These are phyloP conservation scores for Pleurotus tuoliensis DNA, from an alignment of 768 basidiomycete genomes.

Conservation along the genomic window DNA sequence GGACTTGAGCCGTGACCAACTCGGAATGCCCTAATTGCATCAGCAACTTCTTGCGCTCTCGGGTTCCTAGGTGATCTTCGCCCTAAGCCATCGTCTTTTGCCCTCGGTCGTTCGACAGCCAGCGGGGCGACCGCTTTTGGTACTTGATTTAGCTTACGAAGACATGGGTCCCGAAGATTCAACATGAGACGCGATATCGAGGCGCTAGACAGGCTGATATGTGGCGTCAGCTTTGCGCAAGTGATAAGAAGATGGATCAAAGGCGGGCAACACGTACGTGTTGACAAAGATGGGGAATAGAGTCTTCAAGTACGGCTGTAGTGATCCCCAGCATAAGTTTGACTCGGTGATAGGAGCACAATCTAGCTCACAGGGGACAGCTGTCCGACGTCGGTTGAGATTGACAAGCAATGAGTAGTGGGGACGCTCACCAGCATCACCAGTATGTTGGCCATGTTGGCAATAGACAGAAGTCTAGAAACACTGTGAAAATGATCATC, in stretches of 20 bases:
- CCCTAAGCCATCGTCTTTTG: no score
- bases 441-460: background rate
- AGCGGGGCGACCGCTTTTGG: no score
- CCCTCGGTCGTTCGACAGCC: no score
- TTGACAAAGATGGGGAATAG: background rate
- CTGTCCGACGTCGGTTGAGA: background rate
- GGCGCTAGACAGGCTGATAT: background rate
- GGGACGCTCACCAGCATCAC: background rate
- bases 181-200: conserved; percentile 8
- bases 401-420: no score
- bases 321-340: background rate
- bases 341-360: background rate
- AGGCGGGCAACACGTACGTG: background rate
- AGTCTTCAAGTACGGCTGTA: background rate
- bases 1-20: no score
- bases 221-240: background rate
- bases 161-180: background rate
- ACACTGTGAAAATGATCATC: no score
- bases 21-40: no score
- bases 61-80: no score
- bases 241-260: no score
- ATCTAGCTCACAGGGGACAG: background rate
- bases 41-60: no score
- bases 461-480: background rate
- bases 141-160: background rate